Conservation (phyloP, 2,329 filamentous ascomycete genomes). For the Orbilia ellipsospora region DNA sequence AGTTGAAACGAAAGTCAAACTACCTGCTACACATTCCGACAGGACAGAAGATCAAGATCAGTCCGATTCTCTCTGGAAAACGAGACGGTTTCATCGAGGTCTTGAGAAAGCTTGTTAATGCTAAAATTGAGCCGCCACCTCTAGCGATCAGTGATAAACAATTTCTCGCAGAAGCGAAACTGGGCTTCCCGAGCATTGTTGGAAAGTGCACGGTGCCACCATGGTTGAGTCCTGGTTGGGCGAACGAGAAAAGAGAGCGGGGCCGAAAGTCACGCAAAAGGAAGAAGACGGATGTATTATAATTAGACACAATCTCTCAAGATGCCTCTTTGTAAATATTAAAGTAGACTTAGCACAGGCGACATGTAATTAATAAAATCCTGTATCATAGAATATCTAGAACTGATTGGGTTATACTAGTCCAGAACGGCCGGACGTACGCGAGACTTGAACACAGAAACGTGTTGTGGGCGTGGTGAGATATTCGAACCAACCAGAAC, state of each 20-base stretch:
- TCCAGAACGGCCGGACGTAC: too few species aligned
- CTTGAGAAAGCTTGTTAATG: constrained; percentile 35
- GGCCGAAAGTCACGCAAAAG: background rate
- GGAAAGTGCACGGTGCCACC: constrained; percentile 44
- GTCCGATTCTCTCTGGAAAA: background rate
- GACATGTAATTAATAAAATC: background rate
- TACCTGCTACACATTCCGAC: constrained; percentile 46
- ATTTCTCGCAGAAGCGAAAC: constrained; percentile 45
- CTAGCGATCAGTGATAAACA: constrained; percentile 41
- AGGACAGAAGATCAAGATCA: constrained; percentile 35
- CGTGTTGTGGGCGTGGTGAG: constrained; percentile 21
- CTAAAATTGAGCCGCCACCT: constrained; percentile 45
- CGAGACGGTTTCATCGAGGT: constrained; percentile 48
- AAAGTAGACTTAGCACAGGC: background rate
- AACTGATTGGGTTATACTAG: too few species aligned
- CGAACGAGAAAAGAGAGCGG: background rate
- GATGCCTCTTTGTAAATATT: background rate
- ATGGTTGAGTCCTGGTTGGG: constrained; percentile 38
- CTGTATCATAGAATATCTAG: too few species aligned
- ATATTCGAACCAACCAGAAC: constrained; percentile 37
- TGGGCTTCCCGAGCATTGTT: constrained; percentile 49
- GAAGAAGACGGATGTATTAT: background rate
- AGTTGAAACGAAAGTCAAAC: constrained; percentile 29
- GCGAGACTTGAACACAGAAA: background rate
- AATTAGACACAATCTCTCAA: background rate